A percentile compares a stretch with the other conserved stretches of the same genome.
phyloP scores from a whole-genome alignment of 257 asterid genomes.

The Solanum pimpinellifolium region DNA sequence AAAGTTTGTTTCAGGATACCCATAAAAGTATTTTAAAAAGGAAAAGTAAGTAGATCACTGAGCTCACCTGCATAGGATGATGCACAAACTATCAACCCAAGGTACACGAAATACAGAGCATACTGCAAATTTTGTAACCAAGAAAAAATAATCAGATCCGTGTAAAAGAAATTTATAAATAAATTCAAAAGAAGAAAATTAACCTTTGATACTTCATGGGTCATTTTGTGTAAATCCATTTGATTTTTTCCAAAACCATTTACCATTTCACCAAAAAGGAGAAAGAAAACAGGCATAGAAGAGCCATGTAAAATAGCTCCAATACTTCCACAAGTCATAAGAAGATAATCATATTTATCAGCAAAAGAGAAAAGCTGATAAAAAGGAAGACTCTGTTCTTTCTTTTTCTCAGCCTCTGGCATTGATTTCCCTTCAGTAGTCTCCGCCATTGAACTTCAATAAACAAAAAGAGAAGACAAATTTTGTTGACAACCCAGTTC shows the following conservation, averaged over 20 bases:
- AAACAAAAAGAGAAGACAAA: background rate
- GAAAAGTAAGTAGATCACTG: background rate
- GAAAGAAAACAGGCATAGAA: slow-evolving; percentile 95
- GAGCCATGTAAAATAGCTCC: slow-evolving; percentile 95
- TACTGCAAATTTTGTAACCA: slow-evolving; percentile 42
- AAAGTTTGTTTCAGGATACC: background rate
- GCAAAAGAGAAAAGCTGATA: slow-evolving; percentile 35
- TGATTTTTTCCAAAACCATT: slow-evolving; percentile 96
- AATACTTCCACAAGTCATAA: slow-evolving; percentile 29
- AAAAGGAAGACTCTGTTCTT: slow-evolving; percentile 38
- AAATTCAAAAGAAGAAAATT: background rate
- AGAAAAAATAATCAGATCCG: slow-evolving; percentile 41
- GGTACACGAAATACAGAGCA: slow-evolving; percentile 91
- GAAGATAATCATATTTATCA: slow-evolving; percentile 21
- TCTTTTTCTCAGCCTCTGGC: slow-evolving; percentile 39
- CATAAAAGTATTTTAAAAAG: background rate
- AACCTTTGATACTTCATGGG: slow-evolving; percentile 67
- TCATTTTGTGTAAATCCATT: slow-evolving; percentile 67
- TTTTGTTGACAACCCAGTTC: background rate
- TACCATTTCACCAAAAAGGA: slow-evolving; percentile 88
- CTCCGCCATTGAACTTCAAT: slow-evolving; percentile 23
- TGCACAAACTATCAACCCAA: slow-evolving; percentile 81
- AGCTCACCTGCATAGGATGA: slow-evolving; percentile 92
- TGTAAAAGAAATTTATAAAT: background rate
- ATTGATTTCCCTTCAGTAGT: slow-evolving; percentile 20